Evolutionary conservation across 2,329 filamentous ascomycete species (phyloP).

Genomic region (Stromatinia cepivora): DNA sequence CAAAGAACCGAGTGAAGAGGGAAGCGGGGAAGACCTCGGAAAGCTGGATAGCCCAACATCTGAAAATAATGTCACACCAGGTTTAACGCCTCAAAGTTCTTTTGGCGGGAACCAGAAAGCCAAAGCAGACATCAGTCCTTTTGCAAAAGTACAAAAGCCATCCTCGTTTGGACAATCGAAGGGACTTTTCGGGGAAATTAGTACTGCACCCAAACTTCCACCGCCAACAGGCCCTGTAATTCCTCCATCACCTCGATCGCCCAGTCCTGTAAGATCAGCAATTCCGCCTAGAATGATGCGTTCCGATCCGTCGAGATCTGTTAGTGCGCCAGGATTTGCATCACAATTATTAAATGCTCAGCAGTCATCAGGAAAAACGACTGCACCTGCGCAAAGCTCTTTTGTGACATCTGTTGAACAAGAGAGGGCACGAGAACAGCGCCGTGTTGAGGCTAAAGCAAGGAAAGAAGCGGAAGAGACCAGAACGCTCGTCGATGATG

Average conservation of each 20-base stretch:
- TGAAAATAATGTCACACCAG: constrained; percentile 49
- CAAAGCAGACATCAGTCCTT: constrained; percentile 39
- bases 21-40: constrained; percentile 64
- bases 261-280: constrained; percentile 66
- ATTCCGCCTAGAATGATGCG: constrained; percentile 52
- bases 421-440: constrained; percentile 36
- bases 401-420: constrained; percentile 34
- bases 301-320: constrained; percentile 55
- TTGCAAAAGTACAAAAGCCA: constrained; percentile 49
- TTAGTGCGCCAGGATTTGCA: constrained; percentile 60
- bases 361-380: constrained; percentile 52
- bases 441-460: constrained; percentile 46
- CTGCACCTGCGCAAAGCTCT: constrained; percentile 46
- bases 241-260: constrained; percentile 69
- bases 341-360: constrained; percentile 51
- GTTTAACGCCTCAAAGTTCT: constrained; percentile 59
- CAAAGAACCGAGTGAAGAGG: constrained; percentile 51
- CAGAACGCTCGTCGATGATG: constrained; percentile 62
- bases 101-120: constrained; percentile 53
- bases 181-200: constrained; percentile 56
- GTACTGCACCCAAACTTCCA: constrained; percentile 55
- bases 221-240: constrained; percentile 52
- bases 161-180: constrained; percentile 44
- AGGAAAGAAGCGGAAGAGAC: constrained; percentile 58
- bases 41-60: constrained; percentile 60